phyloP scores from a whole-genome alignment of 176 grass and related monocot species.

The Phragmites australis region DNA sequence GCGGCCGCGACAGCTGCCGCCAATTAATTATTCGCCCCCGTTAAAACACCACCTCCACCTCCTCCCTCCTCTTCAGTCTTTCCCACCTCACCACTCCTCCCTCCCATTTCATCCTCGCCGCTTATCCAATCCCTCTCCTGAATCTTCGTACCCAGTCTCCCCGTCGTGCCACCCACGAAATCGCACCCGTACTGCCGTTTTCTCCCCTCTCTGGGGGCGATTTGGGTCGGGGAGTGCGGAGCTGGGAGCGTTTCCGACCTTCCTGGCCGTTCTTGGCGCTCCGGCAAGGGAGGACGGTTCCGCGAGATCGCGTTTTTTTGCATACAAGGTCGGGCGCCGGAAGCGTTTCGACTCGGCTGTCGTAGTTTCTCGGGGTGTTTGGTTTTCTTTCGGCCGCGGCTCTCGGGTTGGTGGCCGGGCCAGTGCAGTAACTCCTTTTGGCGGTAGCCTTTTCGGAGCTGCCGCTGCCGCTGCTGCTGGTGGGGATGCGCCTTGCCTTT shows the following conservation, averaged over 20 bases:
- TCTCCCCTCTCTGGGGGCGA: neutral
- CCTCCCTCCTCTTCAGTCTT: neutral
- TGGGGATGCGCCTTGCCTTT: conserved; percentile 51
- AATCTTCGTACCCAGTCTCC: conserved; percentile 27
- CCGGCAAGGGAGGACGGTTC: neutral
- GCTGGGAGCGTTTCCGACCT: conserved; percentile 1
- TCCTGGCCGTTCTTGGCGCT: neutral
- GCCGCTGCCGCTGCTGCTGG: conserved; percentile 36
- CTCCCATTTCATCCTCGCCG: neutral
- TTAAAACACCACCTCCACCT: conserved; percentile 49
- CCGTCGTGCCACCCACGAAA: conserved; percentile 45
- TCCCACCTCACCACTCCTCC: neutral
- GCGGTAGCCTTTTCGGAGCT: conserved; percentile 20
- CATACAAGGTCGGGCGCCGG: neutral
- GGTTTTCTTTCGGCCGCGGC: neutral
- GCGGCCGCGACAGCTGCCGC: conserved; percentile 54
- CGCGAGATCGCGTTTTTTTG: conserved; percentile 17
- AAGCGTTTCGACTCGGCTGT: conserved; percentile 29
- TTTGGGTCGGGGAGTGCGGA: neutral
- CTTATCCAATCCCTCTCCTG: conserved; percentile 14
- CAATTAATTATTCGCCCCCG: conserved; percentile 57
- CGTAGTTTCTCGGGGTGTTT: neutral
- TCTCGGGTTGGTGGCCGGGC: conserved; percentile 25
- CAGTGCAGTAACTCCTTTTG: conserved; percentile 29
- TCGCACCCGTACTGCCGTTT: conserved; percentile 6